Conservation (phyloP, 352 stramenopile species). For the Phytophthora foliorum region DNA sequence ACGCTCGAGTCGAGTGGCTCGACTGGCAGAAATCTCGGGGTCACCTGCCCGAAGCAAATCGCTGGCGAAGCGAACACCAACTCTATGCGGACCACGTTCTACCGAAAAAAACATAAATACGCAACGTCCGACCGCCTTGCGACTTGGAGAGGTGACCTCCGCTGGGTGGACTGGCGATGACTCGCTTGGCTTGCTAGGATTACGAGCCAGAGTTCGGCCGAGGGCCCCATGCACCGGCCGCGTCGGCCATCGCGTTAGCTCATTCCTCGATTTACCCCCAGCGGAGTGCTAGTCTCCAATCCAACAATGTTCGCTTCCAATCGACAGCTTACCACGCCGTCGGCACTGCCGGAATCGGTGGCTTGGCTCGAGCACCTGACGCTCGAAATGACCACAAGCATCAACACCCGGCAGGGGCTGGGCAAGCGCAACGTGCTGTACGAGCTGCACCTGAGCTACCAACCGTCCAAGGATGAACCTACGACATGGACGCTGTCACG, state of each 20-base stretch:
- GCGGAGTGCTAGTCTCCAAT: slow-evolving; percentile 13
- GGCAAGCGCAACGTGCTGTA: slow-evolving; percentile 40
- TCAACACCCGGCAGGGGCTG: slow-evolving; percentile 23
- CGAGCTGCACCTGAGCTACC: slow-evolving; percentile 45
- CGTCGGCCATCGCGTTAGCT: not conserved
- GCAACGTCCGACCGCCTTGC: not conserved
- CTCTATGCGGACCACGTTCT: not conserved
- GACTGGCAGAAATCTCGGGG: slow-evolving; percentile 22
- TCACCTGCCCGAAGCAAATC: slow-evolving; percentile 24
- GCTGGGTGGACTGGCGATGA: not conserved
- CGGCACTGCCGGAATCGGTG: slow-evolving; percentile 38
- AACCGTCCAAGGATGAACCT: slow-evolving; percentile 29
- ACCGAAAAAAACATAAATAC: slow-evolving; percentile 25
- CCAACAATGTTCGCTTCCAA: slow-evolving; percentile 27
- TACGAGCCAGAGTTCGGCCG: slow-evolving; percentile 20
- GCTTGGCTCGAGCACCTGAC: slow-evolving; percentile 42
- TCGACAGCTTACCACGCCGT: slow-evolving; percentile 7
- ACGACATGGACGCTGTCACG: slow-evolving; percentile 42
- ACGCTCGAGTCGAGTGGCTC: too few relatives aligned
- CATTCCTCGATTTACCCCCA: slow-evolving; percentile 28
- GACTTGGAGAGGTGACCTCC: slow-evolving; percentile 13
- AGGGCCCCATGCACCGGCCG: not conserved
- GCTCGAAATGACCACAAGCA: slow-evolving; percentile 39
- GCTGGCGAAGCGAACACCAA: slow-evolving; percentile 19
- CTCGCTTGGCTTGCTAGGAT: slow-evolving; percentile 5